These are phyloP conservation scores for Tulasnella sp. DNA, from an alignment of 768 basidiomycete species.

Conservation along the genomic window DNA sequence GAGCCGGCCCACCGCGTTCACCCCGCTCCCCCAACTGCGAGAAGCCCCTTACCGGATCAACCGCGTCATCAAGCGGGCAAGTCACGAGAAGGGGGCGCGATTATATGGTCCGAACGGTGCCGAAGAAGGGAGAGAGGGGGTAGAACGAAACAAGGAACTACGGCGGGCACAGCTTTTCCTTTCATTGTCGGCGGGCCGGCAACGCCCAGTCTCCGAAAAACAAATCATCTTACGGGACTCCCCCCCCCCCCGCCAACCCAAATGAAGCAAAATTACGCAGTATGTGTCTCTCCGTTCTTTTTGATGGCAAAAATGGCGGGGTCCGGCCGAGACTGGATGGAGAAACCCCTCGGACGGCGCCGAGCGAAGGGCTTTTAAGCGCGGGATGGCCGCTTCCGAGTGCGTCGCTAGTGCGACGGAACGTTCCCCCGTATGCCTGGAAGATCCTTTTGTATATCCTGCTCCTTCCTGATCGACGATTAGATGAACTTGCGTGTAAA, in stretches of 20 bases:
- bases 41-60: background rate
- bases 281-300: background rate
- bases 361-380: background rate
- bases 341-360: background rate
- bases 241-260: background rate
- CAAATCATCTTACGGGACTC: background rate
- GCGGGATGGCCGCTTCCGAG: background rate
- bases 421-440: background rate
- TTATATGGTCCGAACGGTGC: background rate
- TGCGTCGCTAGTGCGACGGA: background rate
- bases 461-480: background rate
- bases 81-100: background rate
- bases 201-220: background rate
- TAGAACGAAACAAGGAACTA: background rate
- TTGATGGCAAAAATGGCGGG: background rate
- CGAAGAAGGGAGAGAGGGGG: background rate
- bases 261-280: background rate
- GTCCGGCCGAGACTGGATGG: background rate
- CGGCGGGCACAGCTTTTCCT: slow-evolving; percentile 4
- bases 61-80: background rate
- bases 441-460: background rate
- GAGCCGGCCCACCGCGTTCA: background rate
- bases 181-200: background rate
- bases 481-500: background rate
- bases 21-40: background rate